phyloP scores from a whole-genome alignment of 345 rosid species.

The Diplotaxis tenuifolia region DNA sequence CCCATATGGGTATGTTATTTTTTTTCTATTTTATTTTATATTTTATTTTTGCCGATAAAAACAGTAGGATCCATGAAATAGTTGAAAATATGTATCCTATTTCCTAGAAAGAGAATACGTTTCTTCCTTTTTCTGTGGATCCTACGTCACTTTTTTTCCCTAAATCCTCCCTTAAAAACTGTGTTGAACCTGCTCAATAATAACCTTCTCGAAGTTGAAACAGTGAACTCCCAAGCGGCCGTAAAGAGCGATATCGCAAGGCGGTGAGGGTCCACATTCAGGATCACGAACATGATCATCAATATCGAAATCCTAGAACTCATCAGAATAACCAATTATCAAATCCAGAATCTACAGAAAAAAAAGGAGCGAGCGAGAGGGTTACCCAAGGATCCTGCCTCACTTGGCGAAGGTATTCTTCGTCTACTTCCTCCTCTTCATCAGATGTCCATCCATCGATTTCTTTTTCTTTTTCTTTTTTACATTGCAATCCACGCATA shows the following conservation, averaged over 20 bases:
- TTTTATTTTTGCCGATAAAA: too few relatives aligned
- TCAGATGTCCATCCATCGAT: background rate
- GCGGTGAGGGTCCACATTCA: background rate
- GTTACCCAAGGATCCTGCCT: background rate
- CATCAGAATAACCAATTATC: background rate
- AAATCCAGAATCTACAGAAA: background rate
- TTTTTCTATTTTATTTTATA: too few relatives aligned
- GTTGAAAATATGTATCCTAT: too few relatives aligned
- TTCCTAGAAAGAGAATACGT: too few relatives aligned
- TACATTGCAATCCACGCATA: background rate
- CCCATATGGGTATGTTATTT: too few relatives aligned
- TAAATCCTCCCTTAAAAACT: too few relatives aligned
- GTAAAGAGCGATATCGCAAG: background rate
- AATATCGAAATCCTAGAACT: constrained; percentile 7
- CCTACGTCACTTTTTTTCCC: too few relatives aligned
- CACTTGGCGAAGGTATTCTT: constrained; percentile 1
- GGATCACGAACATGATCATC: background rate
- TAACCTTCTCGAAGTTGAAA: constrained; percentile 1
- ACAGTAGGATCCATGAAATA: too few relatives aligned
- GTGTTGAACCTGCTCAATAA: too few relatives aligned
- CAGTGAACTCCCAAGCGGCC: constrained; percentile 11
- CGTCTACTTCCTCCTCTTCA: background rate
- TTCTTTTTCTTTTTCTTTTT: background rate
- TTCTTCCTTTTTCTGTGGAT: too few relatives aligned
- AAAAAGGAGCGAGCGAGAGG: background rate